Evolutionary conservation across 2,329 filamentous ascomycete genomes (phyloP).

Genomic region (Calonectria hawksworthii): DNA sequence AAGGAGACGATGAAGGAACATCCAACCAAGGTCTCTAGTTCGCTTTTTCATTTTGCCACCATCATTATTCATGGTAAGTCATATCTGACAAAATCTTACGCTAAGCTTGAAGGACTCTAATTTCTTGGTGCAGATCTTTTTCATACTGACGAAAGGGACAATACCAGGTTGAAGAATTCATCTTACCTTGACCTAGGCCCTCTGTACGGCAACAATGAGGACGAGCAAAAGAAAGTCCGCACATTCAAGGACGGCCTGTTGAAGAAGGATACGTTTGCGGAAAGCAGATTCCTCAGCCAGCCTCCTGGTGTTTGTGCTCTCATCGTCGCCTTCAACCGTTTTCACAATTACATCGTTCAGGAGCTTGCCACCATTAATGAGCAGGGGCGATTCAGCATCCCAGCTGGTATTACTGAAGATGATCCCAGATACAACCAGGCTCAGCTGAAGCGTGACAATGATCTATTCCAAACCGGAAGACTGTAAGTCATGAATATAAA

Average conservation of each 20-base stretch:
- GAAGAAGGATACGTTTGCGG: neutral
- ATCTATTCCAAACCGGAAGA: neutral
- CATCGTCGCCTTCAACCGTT: neutral
- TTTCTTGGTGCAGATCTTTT: neutral
- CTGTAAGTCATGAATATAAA: neutral
- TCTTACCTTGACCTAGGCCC: neutral
- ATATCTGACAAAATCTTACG: too few relatives aligned
- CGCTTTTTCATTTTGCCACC: neutral
- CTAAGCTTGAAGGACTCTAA: neutral
- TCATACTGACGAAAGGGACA: neutral
- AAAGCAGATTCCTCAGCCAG: neutral
- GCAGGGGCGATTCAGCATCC: neutral
- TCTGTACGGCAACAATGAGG: neutral
- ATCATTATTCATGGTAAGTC: constrained; percentile 8
- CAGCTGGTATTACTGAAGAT: neutral
- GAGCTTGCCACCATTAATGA: neutral
- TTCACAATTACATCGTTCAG: neutral
- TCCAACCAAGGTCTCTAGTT: neutral
- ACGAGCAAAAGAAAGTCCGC: constrained; percentile 1
- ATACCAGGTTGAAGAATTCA: neutral
- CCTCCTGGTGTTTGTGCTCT: neutral
- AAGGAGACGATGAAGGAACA: neutral
- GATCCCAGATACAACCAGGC: neutral
- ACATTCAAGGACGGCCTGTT: neutral
- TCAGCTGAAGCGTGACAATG: neutral